These are phyloP conservation scores for Neurospora sp. DNA, from an alignment of 495 filamentous ascomycete species.

Conservation along the genomic window DNA sequence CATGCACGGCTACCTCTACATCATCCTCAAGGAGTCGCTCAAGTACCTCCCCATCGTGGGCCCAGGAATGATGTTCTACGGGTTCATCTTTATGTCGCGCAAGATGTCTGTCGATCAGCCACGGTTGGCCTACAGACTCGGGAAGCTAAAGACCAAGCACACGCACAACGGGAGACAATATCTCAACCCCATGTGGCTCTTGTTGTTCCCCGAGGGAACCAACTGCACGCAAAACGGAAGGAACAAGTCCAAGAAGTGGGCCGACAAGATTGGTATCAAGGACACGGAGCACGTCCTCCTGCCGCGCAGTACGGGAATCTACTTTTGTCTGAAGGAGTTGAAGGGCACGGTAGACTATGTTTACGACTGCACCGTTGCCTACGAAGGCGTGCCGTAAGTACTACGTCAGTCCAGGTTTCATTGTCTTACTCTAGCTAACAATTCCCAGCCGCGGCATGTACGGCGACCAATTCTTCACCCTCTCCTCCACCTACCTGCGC, in stretches of 20 bases:
- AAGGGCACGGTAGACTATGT: constrained; percentile 63
- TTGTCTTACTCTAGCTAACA: constrained; percentile 2
- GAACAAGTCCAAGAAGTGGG: constrained; percentile 53
- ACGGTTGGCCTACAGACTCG: constrained; percentile 55
- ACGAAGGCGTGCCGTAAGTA: constrained; percentile 67
- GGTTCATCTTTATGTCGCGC: constrained; percentile 76
- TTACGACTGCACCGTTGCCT: constrained; percentile 79
- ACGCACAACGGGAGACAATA: constrained; percentile 39
- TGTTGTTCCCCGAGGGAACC: constrained; percentile 79
- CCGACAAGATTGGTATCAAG: constrained; percentile 53
- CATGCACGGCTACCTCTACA: constrained; percentile 76
- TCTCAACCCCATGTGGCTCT: constrained; percentile 73
- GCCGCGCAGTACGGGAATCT: constrained; percentile 65
- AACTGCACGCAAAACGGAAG: constrained; percentile 61
- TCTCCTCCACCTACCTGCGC: constrained; percentile 62
- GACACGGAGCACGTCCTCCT: constrained; percentile 61
- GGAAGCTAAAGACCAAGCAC: constrained; percentile 51
- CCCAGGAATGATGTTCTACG: constrained; percentile 69
- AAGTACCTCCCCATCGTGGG: constrained; percentile 69
- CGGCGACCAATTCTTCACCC: constrained; percentile 67
- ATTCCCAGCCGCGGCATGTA: constrained; percentile 50
- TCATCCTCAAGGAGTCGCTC: constrained; percentile 75
- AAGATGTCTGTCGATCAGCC: constrained; percentile 73
- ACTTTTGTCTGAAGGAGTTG: constrained; percentile 65
- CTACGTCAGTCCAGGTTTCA: too few species aligned